Evolutionary conservation across 2,329 filamentous ascomycete species (phyloP).

Genomic region (Cladosporium cucumerinum): DNA sequence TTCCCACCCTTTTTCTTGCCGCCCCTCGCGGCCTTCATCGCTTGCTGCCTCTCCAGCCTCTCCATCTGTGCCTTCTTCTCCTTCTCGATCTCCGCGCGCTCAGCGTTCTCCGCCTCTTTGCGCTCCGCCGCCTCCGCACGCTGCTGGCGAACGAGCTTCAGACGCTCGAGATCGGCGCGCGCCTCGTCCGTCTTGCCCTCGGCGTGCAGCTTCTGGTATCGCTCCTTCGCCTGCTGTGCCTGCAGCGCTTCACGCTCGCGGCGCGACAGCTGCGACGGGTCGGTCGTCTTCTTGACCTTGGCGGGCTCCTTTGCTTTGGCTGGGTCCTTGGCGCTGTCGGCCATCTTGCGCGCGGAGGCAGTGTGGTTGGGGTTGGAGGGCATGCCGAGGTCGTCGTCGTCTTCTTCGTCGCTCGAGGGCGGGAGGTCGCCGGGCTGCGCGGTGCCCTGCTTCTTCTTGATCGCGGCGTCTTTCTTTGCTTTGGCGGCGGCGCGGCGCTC

Average conservation of each 20-base stretch:
- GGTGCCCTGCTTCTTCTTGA: conserved; percentile 66
- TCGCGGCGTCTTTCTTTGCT: conserved; percentile 85
- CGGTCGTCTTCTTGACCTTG: conserved; percentile 56
- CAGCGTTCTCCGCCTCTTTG: conserved; percentile 65
- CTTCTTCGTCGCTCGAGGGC: conserved; percentile 59
- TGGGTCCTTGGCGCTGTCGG: conserved; percentile 56
- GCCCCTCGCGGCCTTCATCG: conserved; percentile 38
- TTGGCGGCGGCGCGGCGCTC: conserved; percentile 84
- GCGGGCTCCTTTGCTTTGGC: conserved; percentile 51
- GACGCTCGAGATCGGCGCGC: conserved; percentile 78
- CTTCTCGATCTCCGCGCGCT: conserved; percentile 56
- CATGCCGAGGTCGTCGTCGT: conserved; percentile 59
- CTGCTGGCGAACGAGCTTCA: conserved; percentile 79
- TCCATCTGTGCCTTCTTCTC: conserved; percentile 49
- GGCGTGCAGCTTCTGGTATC: conserved; percentile 86
- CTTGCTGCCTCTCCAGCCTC: conserved; percentile 47
- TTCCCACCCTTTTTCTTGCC: conserved; percentile 46
- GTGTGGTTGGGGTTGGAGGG: conserved; percentile 90
- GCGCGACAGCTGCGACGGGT: conserved; percentile 57
- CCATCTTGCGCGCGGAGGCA: conserved; percentile 64
- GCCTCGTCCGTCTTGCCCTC: conserved; percentile 97
- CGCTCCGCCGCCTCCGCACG: conserved; percentile 78
- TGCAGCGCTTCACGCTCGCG: conserved; percentile 76
- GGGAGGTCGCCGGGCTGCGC: conserved; percentile 85
- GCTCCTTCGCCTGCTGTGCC: conserved; percentile 82